Conservation (phyloP, 2,329 filamentous ascomycete species). For the Clonostachys solani region DNA sequence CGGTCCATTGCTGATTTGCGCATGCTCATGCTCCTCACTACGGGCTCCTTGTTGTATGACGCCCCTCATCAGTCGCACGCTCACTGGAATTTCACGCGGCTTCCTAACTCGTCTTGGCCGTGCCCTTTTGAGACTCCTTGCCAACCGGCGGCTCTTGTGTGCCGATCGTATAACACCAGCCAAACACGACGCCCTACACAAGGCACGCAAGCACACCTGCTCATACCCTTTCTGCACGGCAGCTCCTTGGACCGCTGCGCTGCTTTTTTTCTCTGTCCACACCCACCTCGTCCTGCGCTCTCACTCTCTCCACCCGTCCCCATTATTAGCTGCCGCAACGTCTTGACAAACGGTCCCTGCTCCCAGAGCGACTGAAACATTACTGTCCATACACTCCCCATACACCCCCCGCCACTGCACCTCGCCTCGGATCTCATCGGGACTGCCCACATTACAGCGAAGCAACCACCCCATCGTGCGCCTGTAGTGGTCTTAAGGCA, state of each 20-base stretch:
- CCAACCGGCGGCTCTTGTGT: constrained; percentile 1
- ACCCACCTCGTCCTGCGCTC: neutral
- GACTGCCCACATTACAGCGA: neutral
- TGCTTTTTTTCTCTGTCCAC: too few species aligned
- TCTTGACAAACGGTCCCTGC: too few species aligned
- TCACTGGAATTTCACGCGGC: neutral
- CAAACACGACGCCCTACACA: neutral
- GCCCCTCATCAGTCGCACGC: too few species aligned
- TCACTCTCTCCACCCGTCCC: neutral
- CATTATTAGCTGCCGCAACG: neutral
- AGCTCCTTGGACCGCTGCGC: neutral
- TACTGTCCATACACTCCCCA: too few species aligned
- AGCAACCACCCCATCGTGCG: neutral
- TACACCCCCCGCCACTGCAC: neutral
- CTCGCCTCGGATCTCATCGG: constrained; percentile 1
- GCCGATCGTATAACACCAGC: neutral
- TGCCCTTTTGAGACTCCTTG: constrained; percentile 1
- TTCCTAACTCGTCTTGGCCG: neutral
- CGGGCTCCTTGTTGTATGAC: too few species aligned
- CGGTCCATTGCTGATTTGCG: neutral
- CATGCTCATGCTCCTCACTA: constrained; percentile 1
- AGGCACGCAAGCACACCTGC: constrained; percentile 1
- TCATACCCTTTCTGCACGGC: constrained; percentile 1
- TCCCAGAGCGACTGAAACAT: too few species aligned
- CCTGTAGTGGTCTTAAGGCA: neutral